Percentiles rank a stretch among this genome's conserved stretches.
Evolutionary conservation across 2,329 filamentous ascomycete genomes (phyloP).

Genomic region (Leptographium flavum): DNA sequence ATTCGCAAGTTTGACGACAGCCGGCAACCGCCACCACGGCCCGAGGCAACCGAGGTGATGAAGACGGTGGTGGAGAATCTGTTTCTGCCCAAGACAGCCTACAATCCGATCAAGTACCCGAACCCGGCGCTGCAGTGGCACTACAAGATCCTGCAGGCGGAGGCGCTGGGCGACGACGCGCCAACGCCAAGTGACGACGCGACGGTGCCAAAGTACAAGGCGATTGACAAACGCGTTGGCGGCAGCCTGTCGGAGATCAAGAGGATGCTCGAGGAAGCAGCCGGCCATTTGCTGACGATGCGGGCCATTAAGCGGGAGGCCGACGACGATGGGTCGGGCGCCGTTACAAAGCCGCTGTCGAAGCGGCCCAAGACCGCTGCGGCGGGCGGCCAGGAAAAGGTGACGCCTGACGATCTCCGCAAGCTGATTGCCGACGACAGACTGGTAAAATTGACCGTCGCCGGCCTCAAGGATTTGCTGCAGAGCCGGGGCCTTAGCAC

Average conservation of each 20-base stretch:
- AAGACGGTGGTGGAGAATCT: conserved; percentile 68
- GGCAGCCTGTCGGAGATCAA: conserved; percentile 69
- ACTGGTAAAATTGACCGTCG: conserved; percentile 39
- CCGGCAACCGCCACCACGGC: conserved; percentile 34
- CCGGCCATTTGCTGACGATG: conserved; percentile 20
- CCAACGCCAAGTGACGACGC: conserved; percentile 61
- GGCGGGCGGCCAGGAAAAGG: conserved; percentile 16
- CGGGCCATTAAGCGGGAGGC: conserved; percentile 37
- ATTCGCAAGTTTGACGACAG: conserved; percentile 60
- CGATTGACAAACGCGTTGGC: conserved; percentile 81
- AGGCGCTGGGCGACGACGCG: conserved; percentile 83
- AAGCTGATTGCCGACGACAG: conserved; percentile 30
- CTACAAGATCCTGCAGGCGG: conserved; percentile 81
- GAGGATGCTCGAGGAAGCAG: conserved; percentile 46
- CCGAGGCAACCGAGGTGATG: conserved; percentile 68
- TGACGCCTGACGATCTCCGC: conserved; percentile 31
- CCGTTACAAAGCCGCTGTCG: conserved; percentile 21
- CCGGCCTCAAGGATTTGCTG: conserved; percentile 35
- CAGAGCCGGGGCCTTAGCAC: conserved; percentile 31
- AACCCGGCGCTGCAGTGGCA: conserved; percentile 95
- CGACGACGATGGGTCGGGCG: conserved; percentile 26
- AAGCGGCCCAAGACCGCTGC: conserved; percentile 39
- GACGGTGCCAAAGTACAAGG: conserved; percentile 69
- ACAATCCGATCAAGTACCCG: conserved; percentile 76
- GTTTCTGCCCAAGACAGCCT: conserved; percentile 72